Conservation (phyloP, 768 basidiomycete species). For the Termitomyces sp. region DNA sequence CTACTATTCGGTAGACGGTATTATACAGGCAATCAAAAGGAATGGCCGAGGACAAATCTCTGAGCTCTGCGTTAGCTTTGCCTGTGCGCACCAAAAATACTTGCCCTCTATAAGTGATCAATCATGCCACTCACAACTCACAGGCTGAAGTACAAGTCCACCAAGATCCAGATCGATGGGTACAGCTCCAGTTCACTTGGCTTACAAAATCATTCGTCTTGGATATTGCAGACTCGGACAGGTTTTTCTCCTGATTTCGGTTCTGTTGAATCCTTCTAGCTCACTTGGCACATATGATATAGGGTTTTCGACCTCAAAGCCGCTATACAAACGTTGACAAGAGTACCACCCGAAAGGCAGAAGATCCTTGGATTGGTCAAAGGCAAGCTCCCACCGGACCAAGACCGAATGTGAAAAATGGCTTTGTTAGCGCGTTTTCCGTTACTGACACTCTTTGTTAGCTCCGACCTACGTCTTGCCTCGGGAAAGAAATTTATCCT, state of each 20-base stretch:
- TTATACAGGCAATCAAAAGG: not conserved
- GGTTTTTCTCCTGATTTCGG: constrained; percentile 31
- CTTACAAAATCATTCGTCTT: constrained; percentile 60
- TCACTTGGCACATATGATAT: not conserved
- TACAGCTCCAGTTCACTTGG: constrained; percentile 66
- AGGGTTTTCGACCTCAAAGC: constrained; percentile 82
- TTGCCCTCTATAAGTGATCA: not conserved
- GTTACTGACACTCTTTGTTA: constrained; percentile 18
- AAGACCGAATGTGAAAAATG: constrained; percentile 47
- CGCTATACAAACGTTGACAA: constrained; percentile 59
- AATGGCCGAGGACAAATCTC: not conserved
- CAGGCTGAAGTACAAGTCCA: not conserved
- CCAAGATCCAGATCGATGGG: constrained; percentile 40
- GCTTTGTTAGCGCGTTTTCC: not conserved
- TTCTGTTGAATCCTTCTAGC: not conserved
- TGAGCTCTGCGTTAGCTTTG: not conserved
- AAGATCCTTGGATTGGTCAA: constrained; percentile 85
- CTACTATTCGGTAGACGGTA: not conserved
- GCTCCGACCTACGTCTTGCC: constrained; percentile 52
- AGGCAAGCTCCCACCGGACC: constrained; percentile 75
- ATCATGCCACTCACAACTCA: not conserved
- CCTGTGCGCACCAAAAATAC: not conserved
- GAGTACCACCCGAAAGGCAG: constrained; percentile 78
- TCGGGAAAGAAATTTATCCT: constrained; percentile 76
- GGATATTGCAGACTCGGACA: constrained; percentile 71